Evolutionary conservation across 129 eudicot genomes (phyloP).

Genomic region (Cynara cardunculus): DNA sequence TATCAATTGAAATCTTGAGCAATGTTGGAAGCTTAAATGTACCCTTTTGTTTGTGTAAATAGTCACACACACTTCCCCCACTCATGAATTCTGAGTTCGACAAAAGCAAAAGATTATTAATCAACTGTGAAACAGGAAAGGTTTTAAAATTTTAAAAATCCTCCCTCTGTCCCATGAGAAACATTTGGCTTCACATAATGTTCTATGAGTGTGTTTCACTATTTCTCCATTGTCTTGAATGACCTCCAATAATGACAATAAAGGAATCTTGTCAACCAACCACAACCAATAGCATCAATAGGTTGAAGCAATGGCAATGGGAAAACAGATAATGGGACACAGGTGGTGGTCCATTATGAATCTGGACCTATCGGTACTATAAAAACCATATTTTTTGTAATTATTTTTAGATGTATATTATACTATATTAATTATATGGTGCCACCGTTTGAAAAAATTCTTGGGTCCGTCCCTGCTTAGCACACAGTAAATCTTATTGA

Average conservation of each 20-base stretch:
- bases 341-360: too few species aligned
- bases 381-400: too few species aligned
- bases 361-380: too few species aligned
- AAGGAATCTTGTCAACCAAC: background rate
- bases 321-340: too few species aligned
- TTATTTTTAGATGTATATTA: too few species aligned
- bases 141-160: background rate
- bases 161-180: background rate
- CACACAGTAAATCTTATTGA: too few species aligned
- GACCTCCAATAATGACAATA: background rate
- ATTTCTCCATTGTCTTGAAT: background rate
- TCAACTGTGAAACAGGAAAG: background rate
- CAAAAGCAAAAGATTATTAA: conserved; percentile 7
- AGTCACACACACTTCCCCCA: conserved; percentile 97
- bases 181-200: background rate
- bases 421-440: too few species aligned
- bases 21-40: too few species aligned
- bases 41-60: conserved; percentile 88
- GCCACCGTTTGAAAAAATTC: too few species aligned
- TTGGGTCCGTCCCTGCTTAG: too few species aligned
- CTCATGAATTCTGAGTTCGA: conserved; percentile 74
- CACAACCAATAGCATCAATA: too few species aligned
- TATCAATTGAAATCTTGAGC: too few species aligned
- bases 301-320: background rate
- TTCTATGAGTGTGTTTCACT: background rate